Evolutionary conservation across 805 yeast genomes (phyloP), one percentile per base, ranked within the genome.

Genomic region (Wickerhamomyces canadensis): DNA sequence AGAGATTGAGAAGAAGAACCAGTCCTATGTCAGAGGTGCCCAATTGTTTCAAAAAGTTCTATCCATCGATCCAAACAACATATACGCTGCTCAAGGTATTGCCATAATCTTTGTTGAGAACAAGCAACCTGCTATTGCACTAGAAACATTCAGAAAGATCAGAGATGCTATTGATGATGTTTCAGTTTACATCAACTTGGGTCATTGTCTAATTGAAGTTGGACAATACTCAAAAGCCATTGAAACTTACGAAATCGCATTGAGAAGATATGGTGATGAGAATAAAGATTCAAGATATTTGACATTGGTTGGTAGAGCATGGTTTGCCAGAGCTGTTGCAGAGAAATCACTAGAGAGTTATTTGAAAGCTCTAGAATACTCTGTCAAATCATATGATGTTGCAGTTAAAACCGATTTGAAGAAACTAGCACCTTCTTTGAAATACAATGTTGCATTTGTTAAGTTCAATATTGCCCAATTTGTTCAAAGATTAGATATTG

Each of bases 41-140:
- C 97, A 91, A 61, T 68, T 93, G 41, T 91, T 78, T 58, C 84
- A 87, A 52, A 93, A 93, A 62, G 96, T 87, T 2, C 65, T 93
- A 37, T 80, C 84, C 35, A 62, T 88, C 21, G 98, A 93, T 62
- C 77, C 89, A 3, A 69, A 73, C 48, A 86, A 91, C 56, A 91
- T 89, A 1, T 93, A 81, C 64, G 99, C 98, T 5, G 98, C 98
- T 1, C 98, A 93, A 61, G 99, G 99, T 38, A 71, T 93, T 44
- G 98, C 97, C 1, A 87, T 93, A 38, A 78, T 88, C 5, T 84
- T 87, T 58, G 94, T 95, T 10, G 97, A 91, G 52, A 81, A 80
- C 52, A 80, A 80, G 47, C 80, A 84, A 48, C 64, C 76, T 24
- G 78, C 76, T 19, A 70, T 80, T 43, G 96, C 98, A 0, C 68